Conservation (phyloP, 2,329 filamentous ascomycete species). For the Epichloe sylvatica region DNA sequence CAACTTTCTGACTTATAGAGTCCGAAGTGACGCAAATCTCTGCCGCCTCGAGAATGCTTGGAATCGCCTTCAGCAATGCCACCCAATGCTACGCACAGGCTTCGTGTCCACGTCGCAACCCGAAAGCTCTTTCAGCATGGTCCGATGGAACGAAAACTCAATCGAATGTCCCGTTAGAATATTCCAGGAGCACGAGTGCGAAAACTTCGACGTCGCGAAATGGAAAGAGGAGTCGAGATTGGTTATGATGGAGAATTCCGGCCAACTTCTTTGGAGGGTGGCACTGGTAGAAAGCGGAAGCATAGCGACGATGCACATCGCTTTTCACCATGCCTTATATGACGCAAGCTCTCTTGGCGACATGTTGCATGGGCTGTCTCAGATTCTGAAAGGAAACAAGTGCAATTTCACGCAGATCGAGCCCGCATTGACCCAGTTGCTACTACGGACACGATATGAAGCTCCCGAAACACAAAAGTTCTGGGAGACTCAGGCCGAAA, state of each 20-base stretch:
- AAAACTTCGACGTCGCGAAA: slow-evolving; percentile 3
- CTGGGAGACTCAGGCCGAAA: slow-evolving; percentile 45
- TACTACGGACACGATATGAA: slow-evolving; percentile 19
- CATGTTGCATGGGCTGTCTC: slow-evolving; percentile 46
- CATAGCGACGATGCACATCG: slow-evolving; percentile 26
- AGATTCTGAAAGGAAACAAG: slow-evolving; percentile 12
- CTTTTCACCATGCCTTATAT: slow-evolving; percentile 70
- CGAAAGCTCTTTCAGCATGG: slow-evolving; percentile 57
- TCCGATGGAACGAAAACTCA: slow-evolving; percentile 35
- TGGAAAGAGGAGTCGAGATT: slow-evolving; percentile 24
- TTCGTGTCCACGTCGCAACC: slow-evolving; percentile 50
- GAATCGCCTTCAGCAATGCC: slow-evolving; percentile 34
- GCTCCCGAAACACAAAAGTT: slow-evolving; percentile 33
- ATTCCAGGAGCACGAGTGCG: background rate
- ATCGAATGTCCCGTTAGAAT: slow-evolving; percentile 7
- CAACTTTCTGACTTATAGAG: slow-evolving; percentile 49
- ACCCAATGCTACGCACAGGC: slow-evolving; percentile 65
- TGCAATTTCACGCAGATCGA: slow-evolving; percentile 15
- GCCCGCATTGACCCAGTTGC: slow-evolving; percentile 26
- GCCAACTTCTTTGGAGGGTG: slow-evolving; percentile 50
- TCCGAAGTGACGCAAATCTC: slow-evolving; percentile 28
- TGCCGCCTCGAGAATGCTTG: slow-evolving; percentile 43
- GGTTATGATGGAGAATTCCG: slow-evolving; percentile 28
- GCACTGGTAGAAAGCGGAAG: slow-evolving; percentile 25
- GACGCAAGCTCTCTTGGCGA: slow-evolving; percentile 61